Percentiles rank a stretch among this genome's conserved stretches.
Conservation (phyloP, 2,329 filamentous ascomycete species). For the Trichoderma cornu-damae region DNA sequence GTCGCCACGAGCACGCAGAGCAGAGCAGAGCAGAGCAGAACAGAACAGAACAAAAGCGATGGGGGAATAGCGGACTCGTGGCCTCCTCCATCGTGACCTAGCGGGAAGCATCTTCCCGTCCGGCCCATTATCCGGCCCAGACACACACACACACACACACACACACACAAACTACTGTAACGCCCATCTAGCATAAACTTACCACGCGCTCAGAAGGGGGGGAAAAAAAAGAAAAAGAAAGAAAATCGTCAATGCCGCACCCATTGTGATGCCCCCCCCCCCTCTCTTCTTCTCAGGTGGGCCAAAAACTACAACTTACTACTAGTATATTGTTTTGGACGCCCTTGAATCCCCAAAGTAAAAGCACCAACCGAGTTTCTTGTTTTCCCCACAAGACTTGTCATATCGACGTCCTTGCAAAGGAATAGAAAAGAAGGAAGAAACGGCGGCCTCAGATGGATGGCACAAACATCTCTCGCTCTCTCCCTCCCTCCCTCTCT, state of each 20-base stretch:
- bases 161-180: constrained; percentile 6
- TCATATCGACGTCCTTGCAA: background rate
- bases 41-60: background rate
- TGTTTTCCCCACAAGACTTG: background rate
- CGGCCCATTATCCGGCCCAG: constrained; percentile 18
- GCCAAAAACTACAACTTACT: no score
- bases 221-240: background rate
- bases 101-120: constrained; percentile 18
- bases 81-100: constrained; percentile 10
- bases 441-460: background rate
- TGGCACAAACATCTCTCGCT: background rate
- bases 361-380: background rate
- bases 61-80: background rate
- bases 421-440: background rate
- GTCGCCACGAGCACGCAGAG: background rate
- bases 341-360: background rate
- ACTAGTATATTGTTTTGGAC: background rate
- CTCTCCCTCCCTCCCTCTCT: background rate
- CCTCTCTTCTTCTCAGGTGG: background rate
- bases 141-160: constrained; percentile 3
- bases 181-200: background rate
- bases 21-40: background rate
- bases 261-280: background rate
- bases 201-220: background rate
- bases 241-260: background rate